Percentiles rank a stretch among this genome's conserved stretches.
Conservation (phyloP, 2,329 filamentous ascomycete species). For the Fusarium pseudograminearum region DNA sequence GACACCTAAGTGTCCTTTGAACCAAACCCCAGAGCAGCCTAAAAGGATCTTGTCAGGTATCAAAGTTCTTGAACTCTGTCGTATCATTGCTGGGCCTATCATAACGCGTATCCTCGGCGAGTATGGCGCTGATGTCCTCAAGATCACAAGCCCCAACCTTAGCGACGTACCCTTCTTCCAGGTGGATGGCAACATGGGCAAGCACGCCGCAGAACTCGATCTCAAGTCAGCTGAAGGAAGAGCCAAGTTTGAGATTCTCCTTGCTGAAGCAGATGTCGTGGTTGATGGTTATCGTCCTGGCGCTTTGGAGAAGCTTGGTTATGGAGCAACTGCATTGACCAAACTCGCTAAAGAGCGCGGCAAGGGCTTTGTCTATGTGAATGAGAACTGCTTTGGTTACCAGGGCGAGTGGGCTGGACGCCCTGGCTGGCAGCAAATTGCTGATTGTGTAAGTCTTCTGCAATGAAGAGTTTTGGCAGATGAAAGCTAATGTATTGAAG, state of each 20-base stretch:
- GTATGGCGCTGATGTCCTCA: constrained; percentile 79
- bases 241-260: constrained; percentile 67
- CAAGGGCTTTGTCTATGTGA: constrained; percentile 75
- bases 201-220: constrained; percentile 73
- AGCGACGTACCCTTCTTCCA: constrained; percentile 79
- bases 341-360: constrained; percentile 65
- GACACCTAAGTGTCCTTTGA: constrained; percentile 61
- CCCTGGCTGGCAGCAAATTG: constrained; percentile 79
- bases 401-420: constrained; percentile 69
- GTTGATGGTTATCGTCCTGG: constrained; percentile 77
- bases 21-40: constrained; percentile 28
- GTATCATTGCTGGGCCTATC: constrained; percentile 81
- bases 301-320: constrained; percentile 72
- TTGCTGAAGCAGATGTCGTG: constrained; percentile 73
- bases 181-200: constrained; percentile 78
- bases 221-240: constrained; percentile 68
- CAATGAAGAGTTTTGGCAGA: accelerated
- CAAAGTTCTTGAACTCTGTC: constrained; percentile 79
- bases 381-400: constrained; percentile 78
- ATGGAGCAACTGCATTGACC: constrained; percentile 67
- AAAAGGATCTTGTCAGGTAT: constrained; percentile 66
- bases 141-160: constrained; percentile 75
- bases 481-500: constrained; percentile 47
- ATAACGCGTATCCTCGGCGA: constrained; percentile 79
- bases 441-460: constrained; percentile 64